Percentiles rank a stretch among this genome's conserved stretches.
Evolutionary conservation across 352 stramenopile species (phyloP).

Genomic region (Pythium diclinum): DNA sequence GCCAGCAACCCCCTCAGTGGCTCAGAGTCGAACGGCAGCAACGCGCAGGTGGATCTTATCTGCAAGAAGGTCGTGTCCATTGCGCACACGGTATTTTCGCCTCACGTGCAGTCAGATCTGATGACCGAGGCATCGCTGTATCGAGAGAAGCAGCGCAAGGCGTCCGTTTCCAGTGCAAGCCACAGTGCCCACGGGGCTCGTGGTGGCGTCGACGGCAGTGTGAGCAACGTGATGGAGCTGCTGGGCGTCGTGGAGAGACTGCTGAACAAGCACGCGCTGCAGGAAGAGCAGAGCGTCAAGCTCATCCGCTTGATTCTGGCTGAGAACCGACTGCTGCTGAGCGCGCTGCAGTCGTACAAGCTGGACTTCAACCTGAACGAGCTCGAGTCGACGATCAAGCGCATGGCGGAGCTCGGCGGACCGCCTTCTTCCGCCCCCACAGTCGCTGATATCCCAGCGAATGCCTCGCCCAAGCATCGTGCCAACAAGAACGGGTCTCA

Average conservation of each 20-base stretch:
- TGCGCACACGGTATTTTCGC: constrained; percentile 49
- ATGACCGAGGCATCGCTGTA: constrained; percentile 34
- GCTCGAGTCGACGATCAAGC: constrained; percentile 50
- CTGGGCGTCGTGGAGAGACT: constrained; percentile 46
- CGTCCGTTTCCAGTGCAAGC: background rate
- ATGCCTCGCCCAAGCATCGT: constrained; percentile 7
- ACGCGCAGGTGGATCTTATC: constrained; percentile 43
- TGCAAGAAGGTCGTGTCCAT: constrained; percentile 54
- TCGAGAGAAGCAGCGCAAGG: constrained; percentile 26
- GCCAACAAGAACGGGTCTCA: constrained; percentile 8
- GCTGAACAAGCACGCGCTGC: constrained; percentile 55
- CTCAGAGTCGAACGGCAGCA: constrained; percentile 5
- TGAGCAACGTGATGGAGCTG: constrained; percentile 47
- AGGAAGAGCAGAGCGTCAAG: constrained; percentile 48
- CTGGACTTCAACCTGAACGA: constrained; percentile 40
- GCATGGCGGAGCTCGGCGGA: constrained; percentile 38
- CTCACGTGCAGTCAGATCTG: constrained; percentile 52
- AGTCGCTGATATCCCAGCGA: constrained; percentile 14
- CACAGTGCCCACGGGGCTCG: background rate
- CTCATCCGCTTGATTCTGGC: constrained; percentile 47
- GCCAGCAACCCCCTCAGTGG: background rate
- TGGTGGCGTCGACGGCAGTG: constrained; percentile 11
- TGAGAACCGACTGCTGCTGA: constrained; percentile 51
- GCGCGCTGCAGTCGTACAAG: constrained; percentile 52
- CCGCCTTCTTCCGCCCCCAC: constrained; percentile 11